Conservation (phyloP, 495 filamentous ascomycete genomes). For the Hypoxylon fuscum region DNA sequence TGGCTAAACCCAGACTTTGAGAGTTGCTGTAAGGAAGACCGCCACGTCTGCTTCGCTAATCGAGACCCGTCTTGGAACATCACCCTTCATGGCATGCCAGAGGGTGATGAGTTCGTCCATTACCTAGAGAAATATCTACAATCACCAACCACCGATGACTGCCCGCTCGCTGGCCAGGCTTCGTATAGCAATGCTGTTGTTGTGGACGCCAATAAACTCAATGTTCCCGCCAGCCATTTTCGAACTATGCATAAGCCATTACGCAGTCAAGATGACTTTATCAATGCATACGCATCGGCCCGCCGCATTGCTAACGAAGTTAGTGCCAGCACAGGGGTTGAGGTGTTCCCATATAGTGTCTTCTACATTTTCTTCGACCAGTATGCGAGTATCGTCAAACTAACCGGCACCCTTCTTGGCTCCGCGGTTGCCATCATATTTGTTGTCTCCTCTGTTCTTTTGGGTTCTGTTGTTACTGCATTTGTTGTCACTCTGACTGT, state of each 20-base stretch:
- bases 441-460: slow-evolving; percentile 74
- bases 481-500: slow-evolving; percentile 84
- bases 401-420: slow-evolving; percentile 81
- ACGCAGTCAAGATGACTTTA: slow-evolving; percentile 90
- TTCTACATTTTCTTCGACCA: slow-evolving; percentile 99
- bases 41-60: slow-evolving; percentile 77
- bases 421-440: slow-evolving; percentile 87
- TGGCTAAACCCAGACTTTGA: slow-evolving; percentile 91
- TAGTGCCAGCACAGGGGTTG: slow-evolving; percentile 69
- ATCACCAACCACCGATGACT: slow-evolving; percentile 80
- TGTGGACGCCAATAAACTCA: slow-evolving; percentile 69
- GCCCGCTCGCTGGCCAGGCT: slow-evolving; percentile 87
- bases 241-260: slow-evolving; percentile 87
- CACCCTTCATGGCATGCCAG: slow-evolving; percentile 87
- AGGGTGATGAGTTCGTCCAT: slow-evolving; percentile 85
- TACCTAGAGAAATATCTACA: slow-evolving; percentile 85
- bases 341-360: slow-evolving; percentile 93
- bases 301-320: slow-evolving; percentile 85
- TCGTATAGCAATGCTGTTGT: slow-evolving; percentile 87
- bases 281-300: slow-evolving; percentile 86
- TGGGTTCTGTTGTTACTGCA: slow-evolving; percentile 86
- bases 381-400: slow-evolving; percentile 81
- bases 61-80: slow-evolving; percentile 86
- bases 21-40: slow-evolving; percentile 75
- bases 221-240: slow-evolving; percentile 86